Conservation (phyloP, 345 rosid genomes). For the Syzygium jambos region DNA sequence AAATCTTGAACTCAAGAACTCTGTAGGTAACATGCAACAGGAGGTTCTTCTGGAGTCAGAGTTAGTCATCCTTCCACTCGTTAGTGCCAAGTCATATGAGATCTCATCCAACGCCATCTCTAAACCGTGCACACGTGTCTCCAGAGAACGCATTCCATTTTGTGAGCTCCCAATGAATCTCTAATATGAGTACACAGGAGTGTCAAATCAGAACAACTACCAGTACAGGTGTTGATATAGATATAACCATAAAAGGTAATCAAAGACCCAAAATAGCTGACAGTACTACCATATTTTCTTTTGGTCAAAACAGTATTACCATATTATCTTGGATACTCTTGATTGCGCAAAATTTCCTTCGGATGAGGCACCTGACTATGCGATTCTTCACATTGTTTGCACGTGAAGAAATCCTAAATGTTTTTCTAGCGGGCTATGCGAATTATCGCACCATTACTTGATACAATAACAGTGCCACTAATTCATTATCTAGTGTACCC, state of each 20-base stretch:
- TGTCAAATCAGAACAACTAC: background rate
- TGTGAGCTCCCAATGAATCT: conserved; percentile 81
- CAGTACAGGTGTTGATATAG: background rate
- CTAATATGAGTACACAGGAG: conserved; percentile 19
- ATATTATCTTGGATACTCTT: background rate
- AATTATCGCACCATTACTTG: background rate
- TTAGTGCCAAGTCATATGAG: conserved; percentile 76
- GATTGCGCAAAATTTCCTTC: background rate
- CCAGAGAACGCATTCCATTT: conserved; percentile 71
- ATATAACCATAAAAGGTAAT: background rate
- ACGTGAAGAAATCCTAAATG: background rate
- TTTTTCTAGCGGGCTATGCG: background rate
- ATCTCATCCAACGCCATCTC: conserved; percentile 91
- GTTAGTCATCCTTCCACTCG: conserved; percentile 66
- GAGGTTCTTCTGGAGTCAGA: conserved; percentile 28
- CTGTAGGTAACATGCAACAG: conserved; percentile 75
- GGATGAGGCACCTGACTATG: background rate
- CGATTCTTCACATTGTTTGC: background rate
- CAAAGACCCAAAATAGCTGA: background rate
- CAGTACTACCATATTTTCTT: background rate
- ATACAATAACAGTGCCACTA: background rate
- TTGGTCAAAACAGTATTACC: background rate
- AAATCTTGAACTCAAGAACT: conserved; percentile 63
- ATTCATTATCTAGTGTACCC: background rate
- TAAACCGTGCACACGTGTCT: conserved; percentile 79